Percentiles rank a stretch among this genome's conserved stretches.
phyloP scores from a whole-genome alignment of 2,329 filamentous ascomycete species.

The Fulvia fulva region DNA sequence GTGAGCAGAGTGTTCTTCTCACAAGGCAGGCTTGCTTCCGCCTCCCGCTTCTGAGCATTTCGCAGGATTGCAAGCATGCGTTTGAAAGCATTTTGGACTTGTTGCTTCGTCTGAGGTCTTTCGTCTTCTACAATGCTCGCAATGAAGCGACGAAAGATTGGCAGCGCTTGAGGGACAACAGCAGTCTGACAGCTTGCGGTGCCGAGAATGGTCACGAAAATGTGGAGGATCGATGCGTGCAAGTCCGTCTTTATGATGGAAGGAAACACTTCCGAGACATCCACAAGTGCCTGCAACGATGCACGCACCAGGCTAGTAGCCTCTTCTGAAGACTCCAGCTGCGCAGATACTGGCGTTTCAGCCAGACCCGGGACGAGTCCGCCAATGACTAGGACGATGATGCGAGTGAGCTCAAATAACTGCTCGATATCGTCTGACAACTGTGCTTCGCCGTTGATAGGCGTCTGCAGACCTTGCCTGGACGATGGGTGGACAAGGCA shows the following conservation, averaged over 20 bases:
- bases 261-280: constrained; percentile 93
- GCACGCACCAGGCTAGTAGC: constrained; percentile 74
- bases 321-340: constrained; percentile 71
- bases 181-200: constrained; percentile 82
- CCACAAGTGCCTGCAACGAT: constrained; percentile 81
- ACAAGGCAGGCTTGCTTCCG: constrained; percentile 72
- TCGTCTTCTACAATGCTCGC: constrained; percentile 59
- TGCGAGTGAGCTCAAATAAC: constrained; percentile 91
- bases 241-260: constrained; percentile 94
- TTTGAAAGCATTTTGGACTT: constrained; percentile 76
- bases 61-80: constrained; percentile 78
- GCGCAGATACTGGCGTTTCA: constrained; percentile 51
- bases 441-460: constrained; percentile 57
- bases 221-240: constrained; percentile 93
- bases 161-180: constrained; percentile 83
- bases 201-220: constrained; percentile 87
- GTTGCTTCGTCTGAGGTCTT: constrained; percentile 52
- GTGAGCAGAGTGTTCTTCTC: constrained; percentile 92
- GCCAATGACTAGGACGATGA: constrained; percentile 88
- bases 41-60: constrained; percentile 70
- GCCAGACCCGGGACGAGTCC: constrained; percentile 80
- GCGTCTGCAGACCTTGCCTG: constrained; percentile 51
- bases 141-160: constrained; percentile 88
- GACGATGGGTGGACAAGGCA: constrained; percentile 91
- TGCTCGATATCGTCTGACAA: constrained; percentile 97